phyloP scores from a whole-genome alignment of 306 rosid species.

The Acmispon strigosus region DNA sequence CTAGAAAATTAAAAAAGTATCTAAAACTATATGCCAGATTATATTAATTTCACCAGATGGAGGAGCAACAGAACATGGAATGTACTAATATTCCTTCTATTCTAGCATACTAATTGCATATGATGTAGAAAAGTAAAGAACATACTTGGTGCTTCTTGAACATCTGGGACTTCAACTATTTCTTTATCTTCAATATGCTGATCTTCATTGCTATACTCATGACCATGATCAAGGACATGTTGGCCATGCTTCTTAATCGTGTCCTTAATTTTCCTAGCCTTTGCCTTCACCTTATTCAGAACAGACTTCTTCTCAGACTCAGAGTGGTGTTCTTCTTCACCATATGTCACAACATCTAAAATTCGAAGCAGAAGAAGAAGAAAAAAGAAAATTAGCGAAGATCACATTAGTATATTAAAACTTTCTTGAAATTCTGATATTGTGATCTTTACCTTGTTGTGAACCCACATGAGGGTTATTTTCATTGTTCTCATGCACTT shows the following conservation, averaged over 20 bases:
- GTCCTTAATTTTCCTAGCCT: constrained; percentile 65
- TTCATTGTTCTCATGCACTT: constrained; percentile 17
- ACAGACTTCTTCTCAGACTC: constrained; percentile 58
- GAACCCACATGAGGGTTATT: constrained; percentile 9
- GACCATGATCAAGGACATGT: constrained; percentile 29
- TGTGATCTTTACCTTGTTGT: constrained; percentile 18
- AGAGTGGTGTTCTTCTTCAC: constrained; percentile 28
- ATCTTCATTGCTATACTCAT: constrained; percentile 15
- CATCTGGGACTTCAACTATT: constrained; percentile 20
- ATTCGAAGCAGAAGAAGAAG: background rate
- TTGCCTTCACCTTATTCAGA: constrained; percentile 53
- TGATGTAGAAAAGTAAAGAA: background rate
- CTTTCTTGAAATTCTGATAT: background rate
- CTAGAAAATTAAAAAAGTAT: background rate
- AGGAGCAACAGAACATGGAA: background rate
- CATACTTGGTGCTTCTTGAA: constrained; percentile 44
- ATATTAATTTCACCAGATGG: too few species aligned
- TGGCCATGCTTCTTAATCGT: constrained; percentile 38
- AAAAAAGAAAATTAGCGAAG: background rate
- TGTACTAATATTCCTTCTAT: background rate
- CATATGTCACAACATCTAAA: constrained; percentile 20
- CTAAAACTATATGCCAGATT: too few species aligned
- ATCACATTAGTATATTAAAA: background rate
- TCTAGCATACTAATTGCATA: background rate
- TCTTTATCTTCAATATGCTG: constrained; percentile 23